Conservation (phyloP, 352 stramenopile genomes). For the Phytophthora citricola region DNA sequence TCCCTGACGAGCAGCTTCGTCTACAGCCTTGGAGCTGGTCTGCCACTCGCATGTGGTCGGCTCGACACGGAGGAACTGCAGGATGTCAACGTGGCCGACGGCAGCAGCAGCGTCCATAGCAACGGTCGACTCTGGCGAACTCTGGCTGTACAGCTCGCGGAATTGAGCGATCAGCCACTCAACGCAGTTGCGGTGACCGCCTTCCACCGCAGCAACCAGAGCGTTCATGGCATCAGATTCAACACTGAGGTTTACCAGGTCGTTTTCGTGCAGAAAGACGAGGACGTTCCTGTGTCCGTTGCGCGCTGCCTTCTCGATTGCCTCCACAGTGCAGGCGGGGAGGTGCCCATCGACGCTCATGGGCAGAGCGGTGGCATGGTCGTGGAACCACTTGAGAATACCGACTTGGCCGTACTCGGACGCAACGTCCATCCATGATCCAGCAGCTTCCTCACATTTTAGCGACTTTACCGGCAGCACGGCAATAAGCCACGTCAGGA, state of each 20-base stretch:
- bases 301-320: constrained; percentile 68
- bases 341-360: constrained; percentile 64
- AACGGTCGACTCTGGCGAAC: constrained; percentile 35
- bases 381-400: constrained; percentile 75
- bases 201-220: constrained; percentile 58
- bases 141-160: constrained; percentile 43
- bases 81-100: constrained; percentile 61
- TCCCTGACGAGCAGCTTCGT: constrained; percentile 61
- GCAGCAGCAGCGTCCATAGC: constrained; percentile 65
- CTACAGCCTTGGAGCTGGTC: constrained; percentile 61
- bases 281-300: constrained; percentile 71
- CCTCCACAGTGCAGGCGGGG: constrained; percentile 56
- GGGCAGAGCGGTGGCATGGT: constrained; percentile 58
- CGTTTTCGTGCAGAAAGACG: constrained; percentile 60
- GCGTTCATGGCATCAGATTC: constrained; percentile 62
- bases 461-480: constrained; percentile 68
- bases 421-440: constrained; percentile 79
- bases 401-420: constrained; percentile 68
- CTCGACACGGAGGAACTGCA: constrained; percentile 55
- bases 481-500: constrained; percentile 70
- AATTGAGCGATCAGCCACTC: constrained; percentile 66
- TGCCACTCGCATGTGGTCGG: constrained; percentile 49
- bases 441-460: constrained; percentile 66
- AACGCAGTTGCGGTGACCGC: constrained; percentile 59
- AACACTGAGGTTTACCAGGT: constrained; percentile 52